Base-by-base conservation (phyloP, 1,284 basidiomycete species). In the Marasmius sp. region DNA sequence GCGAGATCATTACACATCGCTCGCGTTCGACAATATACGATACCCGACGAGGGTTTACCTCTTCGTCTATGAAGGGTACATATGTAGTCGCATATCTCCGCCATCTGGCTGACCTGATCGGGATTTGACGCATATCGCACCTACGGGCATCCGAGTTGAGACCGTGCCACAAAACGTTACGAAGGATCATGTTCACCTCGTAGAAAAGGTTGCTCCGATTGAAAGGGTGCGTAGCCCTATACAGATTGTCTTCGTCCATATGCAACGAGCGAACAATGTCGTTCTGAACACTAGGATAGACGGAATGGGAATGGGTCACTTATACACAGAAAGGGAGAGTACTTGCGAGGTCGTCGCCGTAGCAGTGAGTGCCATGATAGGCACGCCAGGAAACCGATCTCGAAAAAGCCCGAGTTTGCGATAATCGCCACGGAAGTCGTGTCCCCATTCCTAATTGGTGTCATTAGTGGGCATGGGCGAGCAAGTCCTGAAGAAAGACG, bases 311-410 rank as follows among this genome's bases (percentile, higher is more conserved):
- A 9, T 45, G 8, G 4, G 27, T 18, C 18, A 22, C 33, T 12
- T 52, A 9, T 53, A 22, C 27, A 22, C 6, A 58, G 38, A 37
- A 20, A 34, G 53, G 33, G 43, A 12, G 11, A 16, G 57, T 39
- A 64, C 79, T 55, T 68, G 91, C 90, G 72, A 73, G 56, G 80
- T 71, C 10, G 88, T 93, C 2, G 91, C 91, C 8, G 89, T 91
- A 0, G 91, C 89, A 0, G 91, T 93, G n/a, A 93, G 74, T 6
- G 91, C 91, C 83, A 93, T 95, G 64, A 95, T 89, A 0, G 93
- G 93, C 0, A 95, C 83, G 57, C 80, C 78, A 0, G 85, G 85
- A 69, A 88, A 95, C 20, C 79, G 79, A 37, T 84, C 76, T 0
- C 93, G 81, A 71, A 95, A 93, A 22, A 77, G 75, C 6, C 91